Base-by-base conservation (phyloP, 345 rosid species). In the Trapa bicornis region DNA sequence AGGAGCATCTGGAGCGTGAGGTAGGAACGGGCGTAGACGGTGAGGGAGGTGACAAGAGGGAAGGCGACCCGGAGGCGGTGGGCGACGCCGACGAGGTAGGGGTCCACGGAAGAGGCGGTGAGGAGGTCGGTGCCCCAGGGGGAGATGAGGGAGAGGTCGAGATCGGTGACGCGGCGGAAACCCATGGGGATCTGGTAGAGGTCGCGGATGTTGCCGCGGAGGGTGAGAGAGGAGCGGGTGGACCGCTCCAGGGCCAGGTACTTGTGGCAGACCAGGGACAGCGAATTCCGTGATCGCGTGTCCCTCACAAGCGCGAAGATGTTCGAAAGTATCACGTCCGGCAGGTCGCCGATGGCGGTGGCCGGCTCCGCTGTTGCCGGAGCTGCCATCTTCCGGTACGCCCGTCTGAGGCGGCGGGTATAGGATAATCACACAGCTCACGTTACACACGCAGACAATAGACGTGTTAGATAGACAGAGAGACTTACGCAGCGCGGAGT, bases 161-260 rank as follows among this genome's bases (percentile, higher is more conserved):
- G 85, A 57, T 75, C 67, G 16, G 84, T 78, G 16, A 94, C 84
- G 9, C 85, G 79, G 67, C 87, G 76, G 89, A 94, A 94, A 42
- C 88, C 78, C 45, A 53, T 68, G 0, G 96, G 97, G 67, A 86
- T 71, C 66, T 56, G 66, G 78, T 47, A 65, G 66, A 91, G 87
- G 70, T 94, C 82, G n/a, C 84, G 82, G 17, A 85, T 82, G 78
- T 86, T 94, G 67, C 97, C 97, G 0, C 96, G 97, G 90, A 94
- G 90, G 58, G 91, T 71, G 79, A 94, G 86, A 61, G 75, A 78
- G 48, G 81, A 47, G 80, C 96, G 96, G 54, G 97, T 87, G 58
- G 89, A 66, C 47, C 96, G 71, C 67, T 94, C 99, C 0, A 89
- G 78, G 3, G 80, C 67, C 14, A 79, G 82, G 81, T 83, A 87